A percentile compares a stretch with the other conserved stretches of the same genome.
Evolutionary conservation across 2,329 filamentous ascomycete species (phyloP).

Genomic region (Colletotrichum abscissum): DNA sequence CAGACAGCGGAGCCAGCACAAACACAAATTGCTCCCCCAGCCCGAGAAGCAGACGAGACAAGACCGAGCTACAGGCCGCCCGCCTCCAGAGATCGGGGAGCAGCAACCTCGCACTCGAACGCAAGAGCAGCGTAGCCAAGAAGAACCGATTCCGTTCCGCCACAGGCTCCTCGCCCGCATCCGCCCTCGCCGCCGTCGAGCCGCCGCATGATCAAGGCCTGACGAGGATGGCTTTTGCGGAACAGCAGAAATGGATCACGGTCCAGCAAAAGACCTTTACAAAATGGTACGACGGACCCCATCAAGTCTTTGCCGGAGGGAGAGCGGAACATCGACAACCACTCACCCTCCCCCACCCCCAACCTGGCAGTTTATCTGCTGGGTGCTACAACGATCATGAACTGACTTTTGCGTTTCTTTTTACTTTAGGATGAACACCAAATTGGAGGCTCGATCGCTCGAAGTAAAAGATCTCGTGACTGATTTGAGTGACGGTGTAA

Average conservation of each 20-base stretch:
- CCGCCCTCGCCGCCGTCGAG: conserved; percentile 58
- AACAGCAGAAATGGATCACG: conserved; percentile 76
- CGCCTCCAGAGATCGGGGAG: conserved; percentile 58
- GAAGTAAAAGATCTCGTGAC: conserved; percentile 87
- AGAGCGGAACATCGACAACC: background rate
- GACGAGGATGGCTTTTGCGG: conserved; percentile 71
- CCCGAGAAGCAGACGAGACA: conserved; percentile 55
- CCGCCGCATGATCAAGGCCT: conserved; percentile 61
- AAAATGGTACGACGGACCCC: conserved; percentile 77
- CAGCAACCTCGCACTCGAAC: conserved; percentile 47
- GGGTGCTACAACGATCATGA: background rate
- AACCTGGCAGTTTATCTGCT: background rate
- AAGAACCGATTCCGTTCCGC: conserved; percentile 48
- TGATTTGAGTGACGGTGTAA: conserved; percentile 93
- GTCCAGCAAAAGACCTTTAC: conserved; percentile 99
- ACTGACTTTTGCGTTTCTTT: conserved; percentile 30
- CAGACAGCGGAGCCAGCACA: conserved; percentile 38
- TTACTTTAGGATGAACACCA: conserved; percentile 86
- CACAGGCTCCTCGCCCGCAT: conserved; percentile 48
- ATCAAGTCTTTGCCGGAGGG: conserved; percentile 39
- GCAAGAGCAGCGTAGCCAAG: conserved; percentile 41
- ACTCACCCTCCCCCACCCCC: background rate
- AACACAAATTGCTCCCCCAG: conserved; percentile 42
- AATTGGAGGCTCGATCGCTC: conserved; percentile 81
- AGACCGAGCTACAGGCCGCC: conserved; percentile 61